Base-by-base conservation (phyloP, 108 stramenopile species). In the Cafeteria roenbergensis region DNA sequence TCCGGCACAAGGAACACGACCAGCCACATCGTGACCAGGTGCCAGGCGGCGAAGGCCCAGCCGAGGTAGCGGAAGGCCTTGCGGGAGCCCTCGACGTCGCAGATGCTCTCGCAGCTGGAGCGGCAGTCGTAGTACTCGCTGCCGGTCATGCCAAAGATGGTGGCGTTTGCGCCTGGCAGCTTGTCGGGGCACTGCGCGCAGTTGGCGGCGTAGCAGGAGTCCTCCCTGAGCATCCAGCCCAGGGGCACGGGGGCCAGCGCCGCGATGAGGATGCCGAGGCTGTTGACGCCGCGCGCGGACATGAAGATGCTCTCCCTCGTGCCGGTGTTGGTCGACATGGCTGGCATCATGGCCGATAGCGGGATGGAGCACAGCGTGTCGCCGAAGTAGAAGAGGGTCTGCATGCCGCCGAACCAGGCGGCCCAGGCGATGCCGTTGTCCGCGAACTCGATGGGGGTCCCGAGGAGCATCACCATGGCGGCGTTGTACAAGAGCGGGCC, bases 301-400 rank as follows among this genome's bases (percentile, higher is more conserved):
- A 73, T 69, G 63, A 57, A 73, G 36, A 73, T 35, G 33, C 55
- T 57, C 27, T 32, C 21, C 38, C 73, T 31, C 62, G 57, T 68
- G n/a, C 50, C 62, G 26, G 59, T 34, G n/a, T 68, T 50, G 32
- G 69, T 68, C 26, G 73, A 65, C 27, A 73, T 63, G 53, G 69
- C 73, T 22, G 73, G 73, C 0, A 62, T 68, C 30, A 73, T 48
- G 1, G 73, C 73, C 50, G 69, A 61, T 68, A 69, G 69, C 17
- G 73, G 73, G 28, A 73, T 60, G 55, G 60, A 69, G 61, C 66
- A 67, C 8, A 69, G 32, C 29, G 73, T 73, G 55, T 67, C 62
- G 0, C 51, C 51, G 61, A 73, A 57, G 55, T 69, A 73, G 52
- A 73, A 73, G 9, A 73, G 37, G n/a, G 69, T 56, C 48, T 62